phyloP scores from a whole-genome alignment of 768 basidiomycete genomes.

The Boletus vinaceobasis region DNA sequence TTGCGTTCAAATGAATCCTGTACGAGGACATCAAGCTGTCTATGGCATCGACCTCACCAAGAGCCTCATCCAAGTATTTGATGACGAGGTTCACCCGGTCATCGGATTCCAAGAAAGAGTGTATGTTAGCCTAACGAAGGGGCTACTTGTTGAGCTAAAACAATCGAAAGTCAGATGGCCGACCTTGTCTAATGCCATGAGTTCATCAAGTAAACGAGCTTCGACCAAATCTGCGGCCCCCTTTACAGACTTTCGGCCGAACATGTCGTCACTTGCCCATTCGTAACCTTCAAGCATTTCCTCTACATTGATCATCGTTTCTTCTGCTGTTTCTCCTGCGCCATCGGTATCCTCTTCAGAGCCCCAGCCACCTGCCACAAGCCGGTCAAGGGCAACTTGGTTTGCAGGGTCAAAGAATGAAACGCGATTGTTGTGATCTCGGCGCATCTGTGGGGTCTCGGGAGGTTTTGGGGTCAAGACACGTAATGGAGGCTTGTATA shows the following conservation, averaged over 20 bases:
- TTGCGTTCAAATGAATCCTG: conserved; percentile 92
- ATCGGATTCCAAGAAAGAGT: conserved; percentile 96
- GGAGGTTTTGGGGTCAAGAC: conserved; percentile 31
- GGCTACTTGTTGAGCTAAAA: neutral
- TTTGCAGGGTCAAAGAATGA: conserved; percentile 83
- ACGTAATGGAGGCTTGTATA: conserved; percentile 28
- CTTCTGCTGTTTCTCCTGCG: conserved; percentile 73
- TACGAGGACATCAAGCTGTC: conserved; percentile 88
- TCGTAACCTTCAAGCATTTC: conserved; percentile 99
- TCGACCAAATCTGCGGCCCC: conserved; percentile 91
- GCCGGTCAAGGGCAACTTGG: conserved; percentile 67
- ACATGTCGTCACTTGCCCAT: conserved; percentile 84
- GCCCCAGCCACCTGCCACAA: conserved; percentile 49
- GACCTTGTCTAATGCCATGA: conserved; percentile 93
- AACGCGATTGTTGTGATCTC: conserved; percentile 66
- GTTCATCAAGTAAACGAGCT: conserved; percentile 80
- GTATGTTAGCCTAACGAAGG: conserved; percentile 72
- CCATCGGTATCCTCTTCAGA: conserved; percentile 50
- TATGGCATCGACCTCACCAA: conserved; percentile 86
- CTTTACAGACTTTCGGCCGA: conserved; percentile 58
- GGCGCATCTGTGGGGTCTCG: conserved; percentile 36
- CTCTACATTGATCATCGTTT: conserved; percentile 87
- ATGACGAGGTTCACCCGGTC: conserved; percentile 84
- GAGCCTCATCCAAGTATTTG: conserved; percentile 84
- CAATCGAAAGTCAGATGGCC: conserved; percentile 6